phyloP scores from a whole-genome alignment of 768 basidiomycete species.

The Termitomyces sp. region DNA sequence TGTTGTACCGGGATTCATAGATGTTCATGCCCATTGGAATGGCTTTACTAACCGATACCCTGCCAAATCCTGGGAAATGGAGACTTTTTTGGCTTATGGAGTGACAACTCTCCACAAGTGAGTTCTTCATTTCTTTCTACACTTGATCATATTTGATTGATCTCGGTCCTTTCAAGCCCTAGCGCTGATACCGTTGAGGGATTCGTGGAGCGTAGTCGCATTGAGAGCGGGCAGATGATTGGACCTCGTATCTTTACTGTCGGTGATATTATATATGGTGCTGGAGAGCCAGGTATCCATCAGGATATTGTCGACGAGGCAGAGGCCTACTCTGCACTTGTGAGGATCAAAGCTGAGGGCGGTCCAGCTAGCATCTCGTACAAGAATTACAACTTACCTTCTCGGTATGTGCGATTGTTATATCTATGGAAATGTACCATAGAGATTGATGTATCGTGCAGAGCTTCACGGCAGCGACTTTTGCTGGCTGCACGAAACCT shows the following conservation, averaged over 20 bases:
- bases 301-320: constrained; percentile 57
- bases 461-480: constrained; percentile 64
- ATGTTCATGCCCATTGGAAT: constrained; percentile 72
- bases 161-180: constrained; percentile 35
- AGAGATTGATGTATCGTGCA: constrained; percentile 12
- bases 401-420: constrained; percentile 34
- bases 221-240: constrained; percentile 63
- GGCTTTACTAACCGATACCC: constrained; percentile 50
- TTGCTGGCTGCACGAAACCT: constrained; percentile 55
- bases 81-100: constrained; percentile 71
- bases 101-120: constrained; percentile 77
- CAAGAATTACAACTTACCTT: constrained; percentile 73
- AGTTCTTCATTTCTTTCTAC: constrained; percentile 7
- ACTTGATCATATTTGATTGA: background rate
- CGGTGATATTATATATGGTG: constrained; percentile 61
- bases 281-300: constrained; percentile 36
- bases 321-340: constrained; percentile 61
- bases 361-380: constrained; percentile 68
- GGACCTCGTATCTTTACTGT: constrained; percentile 73
- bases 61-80: constrained; percentile 67
- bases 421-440: background rate
- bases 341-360: constrained; percentile 67
- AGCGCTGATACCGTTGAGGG: constrained; percentile 57
- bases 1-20: constrained; percentile 68
- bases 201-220: constrained; percentile 59